Evolutionary conservation across 83 land plant genomes (phyloP).

Genomic region (Isoetes engelmannii): DNA sequence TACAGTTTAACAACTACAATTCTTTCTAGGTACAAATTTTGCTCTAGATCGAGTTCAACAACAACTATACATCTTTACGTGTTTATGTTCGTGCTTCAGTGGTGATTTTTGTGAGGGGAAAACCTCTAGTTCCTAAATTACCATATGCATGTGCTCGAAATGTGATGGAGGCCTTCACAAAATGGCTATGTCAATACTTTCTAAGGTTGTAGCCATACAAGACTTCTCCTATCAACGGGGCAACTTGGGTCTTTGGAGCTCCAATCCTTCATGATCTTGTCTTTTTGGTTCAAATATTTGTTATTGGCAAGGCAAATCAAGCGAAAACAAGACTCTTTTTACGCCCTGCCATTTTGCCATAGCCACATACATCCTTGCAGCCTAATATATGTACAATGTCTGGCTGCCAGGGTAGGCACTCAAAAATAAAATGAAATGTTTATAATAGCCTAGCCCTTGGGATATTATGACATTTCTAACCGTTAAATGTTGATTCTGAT

Average conservation of each 20-base stretch:
- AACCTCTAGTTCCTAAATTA: conserved; percentile 36
- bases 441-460: too few species aligned
- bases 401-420: too few species aligned
- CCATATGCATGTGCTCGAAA: conserved; percentile 27
- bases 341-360: too few species aligned
- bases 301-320: too few species aligned
- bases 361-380: too few species aligned
- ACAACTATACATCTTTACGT: conserved; percentile 51
- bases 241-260: not conserved
- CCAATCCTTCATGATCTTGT: conserved; percentile 14
- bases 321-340: too few species aligned
- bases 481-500: too few species aligned
- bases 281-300: conserved; percentile 23
- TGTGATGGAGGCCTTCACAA: conserved; percentile 13
- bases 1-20: too few species aligned
- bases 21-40: conserved; percentile 45
- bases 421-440: too few species aligned
- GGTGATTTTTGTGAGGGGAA: conserved; percentile 58
- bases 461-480: too few species aligned
- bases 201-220: conserved; percentile 17
- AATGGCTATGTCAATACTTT: conserved; percentile 22
- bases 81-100: conserved; percentile 78
- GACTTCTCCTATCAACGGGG: conserved; percentile 22
- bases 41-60: conserved; percentile 47
- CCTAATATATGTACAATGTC: too few species aligned